Conservation (phyloP, 2,329 filamentous ascomycete species). For the Fusarium haematococcum region DNA sequence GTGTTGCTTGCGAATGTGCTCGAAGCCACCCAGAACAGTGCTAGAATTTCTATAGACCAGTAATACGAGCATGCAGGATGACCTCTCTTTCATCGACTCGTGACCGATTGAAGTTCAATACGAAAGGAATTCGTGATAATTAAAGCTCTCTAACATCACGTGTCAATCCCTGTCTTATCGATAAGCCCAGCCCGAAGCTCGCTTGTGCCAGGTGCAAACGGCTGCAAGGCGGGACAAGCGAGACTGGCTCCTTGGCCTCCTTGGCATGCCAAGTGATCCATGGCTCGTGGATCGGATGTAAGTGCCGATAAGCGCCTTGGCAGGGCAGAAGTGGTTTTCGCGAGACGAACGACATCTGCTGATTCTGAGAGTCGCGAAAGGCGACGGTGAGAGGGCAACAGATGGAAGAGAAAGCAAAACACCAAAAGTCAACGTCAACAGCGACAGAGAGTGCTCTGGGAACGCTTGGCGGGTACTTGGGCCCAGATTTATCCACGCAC, state of each 20-base stretch:
- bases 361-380: background rate
- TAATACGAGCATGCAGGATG: background rate
- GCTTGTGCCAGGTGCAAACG: conserved; percentile 7
- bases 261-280: conserved; percentile 36
- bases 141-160: background rate
- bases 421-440: background rate
- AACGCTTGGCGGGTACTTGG: background rate
- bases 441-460: background rate
- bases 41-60: background rate
- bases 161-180: background rate
- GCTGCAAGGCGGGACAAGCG: conserved; percentile 27
- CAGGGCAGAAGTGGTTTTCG: conserved; percentile 26
- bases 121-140: background rate
- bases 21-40: background rate
- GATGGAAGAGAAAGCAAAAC: background rate
- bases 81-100: background rate
- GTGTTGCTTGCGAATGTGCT: background rate
- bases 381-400: background rate
- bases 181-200: background rate
- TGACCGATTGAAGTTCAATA: background rate
- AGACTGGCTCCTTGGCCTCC: conserved; percentile 28
- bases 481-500: conserved; percentile 8
- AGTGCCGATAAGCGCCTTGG: conserved; percentile 45
- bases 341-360: conserved; percentile 19
- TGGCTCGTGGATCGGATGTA: conserved; percentile 40